A percentile compares a stretch with the other conserved stretches of the same genome.
These are phyloP conservation scores for Blastocystis sp. DNA, from an alignment of 352 stramenopile species.

Conservation along the genomic window DNA sequence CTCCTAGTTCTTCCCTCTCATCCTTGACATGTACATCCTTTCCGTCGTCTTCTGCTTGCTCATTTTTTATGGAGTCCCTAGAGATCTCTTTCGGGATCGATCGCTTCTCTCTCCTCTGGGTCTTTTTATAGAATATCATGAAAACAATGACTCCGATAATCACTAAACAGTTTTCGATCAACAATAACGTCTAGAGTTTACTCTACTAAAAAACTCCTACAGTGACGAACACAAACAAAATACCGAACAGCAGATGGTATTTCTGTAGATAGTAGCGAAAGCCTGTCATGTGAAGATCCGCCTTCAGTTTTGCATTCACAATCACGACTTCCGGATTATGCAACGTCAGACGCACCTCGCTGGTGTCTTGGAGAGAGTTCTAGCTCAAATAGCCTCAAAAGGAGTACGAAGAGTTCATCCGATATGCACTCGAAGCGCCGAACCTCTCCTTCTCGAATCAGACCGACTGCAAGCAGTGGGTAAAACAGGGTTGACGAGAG, in stretches of 20 bases:
- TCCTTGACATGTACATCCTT: background rate
- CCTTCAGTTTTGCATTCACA: background rate
- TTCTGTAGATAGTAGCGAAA: background rate
- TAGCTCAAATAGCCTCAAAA: background rate
- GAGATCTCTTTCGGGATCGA: background rate
- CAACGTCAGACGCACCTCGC: background rate
- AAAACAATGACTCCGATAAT: background rate
- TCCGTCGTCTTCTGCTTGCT: background rate
- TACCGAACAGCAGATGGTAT: background rate
- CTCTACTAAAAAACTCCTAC: background rate
- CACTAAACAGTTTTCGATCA: background rate
- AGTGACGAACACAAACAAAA: background rate
- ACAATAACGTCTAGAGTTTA: background rate
- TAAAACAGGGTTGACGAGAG: background rate
- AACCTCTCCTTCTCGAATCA: background rate
- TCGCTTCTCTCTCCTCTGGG: background rate
- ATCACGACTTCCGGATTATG: conserved; percentile 32
- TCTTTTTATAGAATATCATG: background rate
- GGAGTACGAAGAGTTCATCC: background rate
- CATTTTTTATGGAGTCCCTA: background rate
- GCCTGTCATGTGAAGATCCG: background rate
- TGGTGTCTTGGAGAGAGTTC: background rate
- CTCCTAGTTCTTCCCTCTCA: background rate
- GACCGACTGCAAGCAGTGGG: background rate
- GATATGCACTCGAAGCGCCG: background rate